Base-by-base conservation (phyloP, 345 rosid genomes). In the Camelina laxa region DNA sequence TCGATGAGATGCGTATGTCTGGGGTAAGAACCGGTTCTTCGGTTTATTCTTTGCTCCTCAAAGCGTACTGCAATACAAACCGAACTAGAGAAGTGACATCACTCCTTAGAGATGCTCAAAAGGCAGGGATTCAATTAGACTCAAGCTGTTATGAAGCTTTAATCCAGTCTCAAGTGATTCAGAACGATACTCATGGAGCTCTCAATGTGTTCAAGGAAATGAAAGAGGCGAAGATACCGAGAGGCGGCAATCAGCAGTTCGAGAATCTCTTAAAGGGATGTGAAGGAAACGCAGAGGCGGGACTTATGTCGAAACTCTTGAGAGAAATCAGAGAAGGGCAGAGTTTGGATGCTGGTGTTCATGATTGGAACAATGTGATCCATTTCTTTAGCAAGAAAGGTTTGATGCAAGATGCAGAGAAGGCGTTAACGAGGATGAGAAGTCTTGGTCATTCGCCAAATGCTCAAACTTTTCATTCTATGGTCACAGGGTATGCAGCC, bases 401-500 rank as follows among this genome's bases (percentile, higher is more conserved):
- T 79, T 78, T 95, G 74, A 95, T 92, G 97, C 83, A 85, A 65
- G 99, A 92, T 75, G 99, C 99, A 3, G 99, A 90, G 78, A 92
- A 89, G 82, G 97, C 97, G 16, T 73, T 92, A 75, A 84, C 74
- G 81, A 95, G 86, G 80, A 92, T 92, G 97, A 85, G 85, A 80
- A 90, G 84, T 80, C 86, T 95, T 15, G 99, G 92, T 56, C 87
- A 84, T 79, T 38, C 79, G 20, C 97, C 99, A 0, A 95, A 95
- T 72, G 96, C 96, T 65, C 96, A 90, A 73, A 95, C 99, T 9
- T 95, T 89, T 83, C 99, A 95, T 79, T 90, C 97, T 16, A 85
- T 92, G 97, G 96, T 92, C 45, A 92, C 92, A 6, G 97, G 91
- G 11, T 90, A 90, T 62, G 96, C 99, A 53, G 93, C 99, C 38